Evolutionary conservation across 495 filamentous ascomycete species (phyloP), one percentile per base, ranked within the genome.

Genomic region (Thermochaetoides thermophila): DNA sequence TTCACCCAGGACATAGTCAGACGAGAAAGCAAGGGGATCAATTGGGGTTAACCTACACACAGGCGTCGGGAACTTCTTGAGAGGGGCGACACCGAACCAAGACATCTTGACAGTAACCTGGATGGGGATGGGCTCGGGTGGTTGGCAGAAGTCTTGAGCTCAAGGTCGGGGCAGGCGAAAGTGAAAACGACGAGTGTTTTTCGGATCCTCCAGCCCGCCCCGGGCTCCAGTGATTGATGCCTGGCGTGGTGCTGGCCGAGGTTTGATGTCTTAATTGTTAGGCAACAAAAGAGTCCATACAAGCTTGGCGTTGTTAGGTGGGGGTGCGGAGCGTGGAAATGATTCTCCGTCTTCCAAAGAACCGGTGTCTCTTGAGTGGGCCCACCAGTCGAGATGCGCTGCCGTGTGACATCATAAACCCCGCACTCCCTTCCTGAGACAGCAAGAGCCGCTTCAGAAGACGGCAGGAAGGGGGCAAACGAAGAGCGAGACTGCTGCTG

Each of bases 41-140:
- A 50, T 55, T 45, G 49, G n/a, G n/a, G n/a, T n/a, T n/a, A n/a
- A 76, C 85, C 42, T 78, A 94, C 87, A 69, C 48, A 93, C 57
- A 28, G 81, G 79, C 44, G 75, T 71, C 48, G 80, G 81, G 68
- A 86, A 96, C 71, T 93, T 94, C 74, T 91, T 93, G 52, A 67
- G 51, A 23, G 68, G 63, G 37, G 50, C 33, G 27, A 61, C 49
- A 35, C 76, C 76, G 56, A 94, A 69, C 60, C 82, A 65, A 64
- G 73, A 69, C 82, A 86, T 84, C 41, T 53, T 77, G 65, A 49
- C 50, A 57, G 56, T n/a, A n/a, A n/a, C n/a, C n/a, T n/a, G n/a
- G n/a, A n/a, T n/a, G n/a, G n/a, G n/a, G n/a, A n/a, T n/a, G n/a
- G 38, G 33, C 37, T 34, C 34, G 31, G 37, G 40, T 35, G 42